phyloP scores from a whole-genome alignment of 2,329 filamentous ascomycete genomes.

The Pezicula carpinea region DNA sequence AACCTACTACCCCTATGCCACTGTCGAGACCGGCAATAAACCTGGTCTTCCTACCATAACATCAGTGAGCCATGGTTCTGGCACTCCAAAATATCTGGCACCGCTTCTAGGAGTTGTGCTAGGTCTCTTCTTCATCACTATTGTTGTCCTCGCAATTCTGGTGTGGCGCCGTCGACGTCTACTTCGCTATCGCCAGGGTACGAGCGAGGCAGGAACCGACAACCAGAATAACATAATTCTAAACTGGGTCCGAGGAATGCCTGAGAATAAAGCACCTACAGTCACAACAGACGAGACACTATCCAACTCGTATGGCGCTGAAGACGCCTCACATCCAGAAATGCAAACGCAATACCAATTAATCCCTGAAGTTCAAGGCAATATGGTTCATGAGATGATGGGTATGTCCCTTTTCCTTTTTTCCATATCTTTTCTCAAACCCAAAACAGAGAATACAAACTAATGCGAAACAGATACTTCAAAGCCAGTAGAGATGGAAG shows the following conservation, averaged over 20 bases:
- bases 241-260: conserved; percentile 23
- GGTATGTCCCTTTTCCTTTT: conserved; percentile 19
- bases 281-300: conserved; percentile 24
- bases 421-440: neutral
- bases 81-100: conserved; percentile 51
- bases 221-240: conserved; percentile 18
- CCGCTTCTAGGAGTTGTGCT: conserved; percentile 60
- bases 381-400: conserved; percentile 28
- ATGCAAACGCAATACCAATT: conserved; percentile 3
- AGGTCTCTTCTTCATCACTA: conserved; percentile 51
- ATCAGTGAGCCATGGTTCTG: neutral
- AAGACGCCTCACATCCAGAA: neutral
- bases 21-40: neutral
- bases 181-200: conserved; percentile 10
- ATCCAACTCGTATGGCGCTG: conserved; percentile 14
- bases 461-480: conserved; percentile 24
- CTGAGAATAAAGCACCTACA: conserved; percentile 22
- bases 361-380: conserved; percentile 22
- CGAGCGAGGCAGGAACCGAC: conserved; percentile 21
- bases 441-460: neutral
- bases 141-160: conserved; percentile 44
- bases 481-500: conserved; percentile 15
- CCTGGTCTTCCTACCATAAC: too few species aligned
- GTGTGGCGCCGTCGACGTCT: conserved; percentile 43
- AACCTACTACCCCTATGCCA: conserved; percentile 50